Percentiles rank a stretch among this genome's conserved stretches.
phyloP scores from a whole-genome alignment of 23 red algal genomes.

The Gracilariopsis chorda region DNA sequence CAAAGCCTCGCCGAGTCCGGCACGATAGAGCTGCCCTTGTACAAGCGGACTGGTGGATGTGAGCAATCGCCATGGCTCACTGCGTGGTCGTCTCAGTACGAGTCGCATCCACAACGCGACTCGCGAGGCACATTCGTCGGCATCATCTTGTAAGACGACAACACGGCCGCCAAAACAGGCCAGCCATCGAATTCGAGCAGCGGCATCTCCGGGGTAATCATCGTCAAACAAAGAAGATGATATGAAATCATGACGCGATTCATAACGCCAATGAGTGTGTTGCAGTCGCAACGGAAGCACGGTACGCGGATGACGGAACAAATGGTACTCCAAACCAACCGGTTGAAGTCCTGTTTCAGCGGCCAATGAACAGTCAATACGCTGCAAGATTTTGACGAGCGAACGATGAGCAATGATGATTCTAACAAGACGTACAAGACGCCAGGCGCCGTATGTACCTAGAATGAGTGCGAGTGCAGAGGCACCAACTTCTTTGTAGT shows the following conservation, averaged over 20 bases:
- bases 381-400: constrained; percentile 40
- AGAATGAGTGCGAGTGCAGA: constrained; percentile 39
- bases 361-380: constrained; percentile 12
- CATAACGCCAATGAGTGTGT: constrained; percentile 13
- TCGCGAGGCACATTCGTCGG: constrained; percentile 39
- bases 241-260: constrained; percentile 47
- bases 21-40: constrained; percentile 8
- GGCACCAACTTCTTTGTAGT: constrained; percentile 51
- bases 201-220: constrained; percentile 40
- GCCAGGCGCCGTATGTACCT: constrained; percentile 42
- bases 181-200: constrained; percentile 43
- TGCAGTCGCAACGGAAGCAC: neutral
- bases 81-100: constrained; percentile 31
- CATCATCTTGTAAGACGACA: constrained; percentile 33
- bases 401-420: constrained; percentile 39
- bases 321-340: constrained; percentile 34
- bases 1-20: constrained; percentile 16
- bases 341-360: neutral
- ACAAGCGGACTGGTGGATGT: constrained; percentile 40
- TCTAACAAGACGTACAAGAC: constrained; percentile 16
- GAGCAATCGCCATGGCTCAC: constrained; percentile 51
- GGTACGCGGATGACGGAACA: constrained; percentile 5
- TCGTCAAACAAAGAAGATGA: constrained; percentile 43
- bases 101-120: constrained; percentile 51
- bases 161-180: constrained; percentile 22